Conservation (phyloP, 208 protist species). For the Acanthamoeba divionensis region DNA sequence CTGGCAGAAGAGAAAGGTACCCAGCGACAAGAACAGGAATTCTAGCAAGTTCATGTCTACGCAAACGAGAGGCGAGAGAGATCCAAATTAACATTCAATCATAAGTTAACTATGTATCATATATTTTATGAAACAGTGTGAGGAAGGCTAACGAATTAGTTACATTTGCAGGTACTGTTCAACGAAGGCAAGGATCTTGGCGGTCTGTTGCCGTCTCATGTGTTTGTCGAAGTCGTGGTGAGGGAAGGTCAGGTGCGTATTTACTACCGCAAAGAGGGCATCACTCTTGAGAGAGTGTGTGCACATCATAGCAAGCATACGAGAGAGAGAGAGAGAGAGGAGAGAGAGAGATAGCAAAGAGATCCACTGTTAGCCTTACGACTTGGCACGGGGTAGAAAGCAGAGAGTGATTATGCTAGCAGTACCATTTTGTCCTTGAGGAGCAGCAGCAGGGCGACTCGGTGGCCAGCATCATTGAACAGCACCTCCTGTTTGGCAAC, state of each 20-base stretch:
- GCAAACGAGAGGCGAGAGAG: background rate
- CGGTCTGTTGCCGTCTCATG: background rate
- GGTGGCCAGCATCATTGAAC: background rate
- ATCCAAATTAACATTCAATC: too few species aligned
- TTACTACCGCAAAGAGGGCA: conserved; percentile 23
- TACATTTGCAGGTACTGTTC: background rate
- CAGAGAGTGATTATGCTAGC: background rate
- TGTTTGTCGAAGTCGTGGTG: background rate
- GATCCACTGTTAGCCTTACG: background rate
- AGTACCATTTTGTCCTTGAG: background rate
- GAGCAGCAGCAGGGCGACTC: background rate
- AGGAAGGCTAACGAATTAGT: background rate
- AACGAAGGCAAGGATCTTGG: background rate
- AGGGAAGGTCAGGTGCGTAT: conserved; percentile 44
- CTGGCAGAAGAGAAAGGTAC: background rate
- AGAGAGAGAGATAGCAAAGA: background rate
- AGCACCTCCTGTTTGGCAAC: background rate
- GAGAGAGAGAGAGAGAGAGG: background rate
- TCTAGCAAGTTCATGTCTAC: background rate
- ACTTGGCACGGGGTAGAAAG: background rate
- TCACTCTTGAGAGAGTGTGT: too few species aligned
- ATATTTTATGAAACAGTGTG: background rate
- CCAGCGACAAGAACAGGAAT: conserved; percentile 2
- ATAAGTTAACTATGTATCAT: background rate
- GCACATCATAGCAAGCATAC: background rate